Percentiles rank a stretch among this genome's conserved stretches.
Conservation (phyloP, 2,329 filamentous ascomycete genomes). For the Fusarium guadeloupense region DNA sequence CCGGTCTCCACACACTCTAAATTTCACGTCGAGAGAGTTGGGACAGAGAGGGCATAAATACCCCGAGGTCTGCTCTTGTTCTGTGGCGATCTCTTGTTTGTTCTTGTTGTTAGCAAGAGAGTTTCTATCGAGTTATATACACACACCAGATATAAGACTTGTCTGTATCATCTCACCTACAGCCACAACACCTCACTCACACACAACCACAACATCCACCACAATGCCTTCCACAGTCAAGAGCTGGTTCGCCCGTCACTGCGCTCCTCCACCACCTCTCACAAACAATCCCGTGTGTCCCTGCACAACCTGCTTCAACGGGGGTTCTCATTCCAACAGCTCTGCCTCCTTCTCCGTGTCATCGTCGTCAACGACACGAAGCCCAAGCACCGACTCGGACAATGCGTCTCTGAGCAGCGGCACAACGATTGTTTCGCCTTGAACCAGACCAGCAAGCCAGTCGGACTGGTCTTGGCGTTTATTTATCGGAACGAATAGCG, state of each 20-base stretch:
- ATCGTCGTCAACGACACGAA: slow-evolving; percentile 2
- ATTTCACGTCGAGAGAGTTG: slow-evolving; percentile 3
- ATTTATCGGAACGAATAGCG: slow-evolving; percentile 18
- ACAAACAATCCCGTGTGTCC: slow-evolving; percentile 48
- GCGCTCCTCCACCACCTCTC: slow-evolving; percentile 51
- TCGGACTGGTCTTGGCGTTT: slow-evolving; percentile 6
- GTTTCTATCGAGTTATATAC: background rate
- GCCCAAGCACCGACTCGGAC: slow-evolving; percentile 31
- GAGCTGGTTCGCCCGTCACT: slow-evolving; percentile 54
- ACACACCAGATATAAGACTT: background rate
- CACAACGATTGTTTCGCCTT: slow-evolving; percentile 30
- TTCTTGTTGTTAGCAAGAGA: slow-evolving; percentile 12
- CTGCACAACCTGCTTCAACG: slow-evolving; percentile 49
- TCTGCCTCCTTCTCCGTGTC: slow-evolving; percentile 28
- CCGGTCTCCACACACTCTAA: slow-evolving; percentile 21
- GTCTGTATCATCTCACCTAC: too few relatives aligned
- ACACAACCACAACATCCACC: background rate
- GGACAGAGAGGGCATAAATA: slow-evolving; percentile 38
- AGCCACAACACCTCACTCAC: background rate
- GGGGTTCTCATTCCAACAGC: slow-evolving; percentile 30
- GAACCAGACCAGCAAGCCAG: slow-evolving; percentile 36
- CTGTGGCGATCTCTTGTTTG: background rate
- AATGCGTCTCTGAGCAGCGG: slow-evolving; percentile 38
- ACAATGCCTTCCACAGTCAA: slow-evolving; percentile 47
- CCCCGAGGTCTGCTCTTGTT: slow-evolving; percentile 16